Percentiles rank a stretch among this genome's conserved stretches.
These are phyloP conservation scores for Nymphaea colorata DNA, from an alignment of 164 flowering plant genomes.

Conservation along the genomic window DNA sequence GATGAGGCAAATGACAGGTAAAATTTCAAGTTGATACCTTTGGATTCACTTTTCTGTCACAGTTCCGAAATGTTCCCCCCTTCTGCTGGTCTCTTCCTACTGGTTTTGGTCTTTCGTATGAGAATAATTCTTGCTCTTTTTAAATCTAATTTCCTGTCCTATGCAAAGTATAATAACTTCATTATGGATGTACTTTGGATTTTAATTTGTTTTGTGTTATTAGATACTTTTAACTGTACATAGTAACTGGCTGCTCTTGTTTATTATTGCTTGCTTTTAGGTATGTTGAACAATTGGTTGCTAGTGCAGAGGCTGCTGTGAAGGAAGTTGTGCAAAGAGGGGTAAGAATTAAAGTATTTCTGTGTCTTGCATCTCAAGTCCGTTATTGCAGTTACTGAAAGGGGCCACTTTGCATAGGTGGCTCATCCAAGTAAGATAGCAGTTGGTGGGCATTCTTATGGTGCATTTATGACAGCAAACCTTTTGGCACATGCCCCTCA, in stretches of 20 bases:
- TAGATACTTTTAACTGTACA: too few species aligned
- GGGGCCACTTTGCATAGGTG: conserved; percentile 31
- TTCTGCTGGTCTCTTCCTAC: too few species aligned
- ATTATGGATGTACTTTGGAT: too few species aligned
- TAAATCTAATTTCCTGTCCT: too few species aligned
- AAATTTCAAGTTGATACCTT: background rate
- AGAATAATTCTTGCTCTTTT: too few species aligned
- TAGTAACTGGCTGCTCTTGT: too few species aligned
- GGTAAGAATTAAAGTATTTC: conserved; percentile 28
- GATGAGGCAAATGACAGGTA: conserved; percentile 99
- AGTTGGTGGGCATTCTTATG: conserved; percentile 98
- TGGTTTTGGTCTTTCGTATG: too few species aligned
- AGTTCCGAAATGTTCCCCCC: background rate
- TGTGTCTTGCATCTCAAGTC: background rate
- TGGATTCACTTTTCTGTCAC: background rate
- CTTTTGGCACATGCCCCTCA: conserved; percentile 98
- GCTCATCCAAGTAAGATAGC: conserved; percentile 96
- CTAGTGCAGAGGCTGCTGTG: conserved; percentile 98
- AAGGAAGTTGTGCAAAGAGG: conserved; percentile 89
- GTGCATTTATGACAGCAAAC: conserved; percentile 98
- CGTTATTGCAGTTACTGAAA: background rate
- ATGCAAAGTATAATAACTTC: too few species aligned
- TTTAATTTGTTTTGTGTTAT: too few species aligned
- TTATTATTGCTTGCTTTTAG: conserved; percentile 16
- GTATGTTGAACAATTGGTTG: conserved; percentile 89